Evolutionary conservation across 2,329 filamentous ascomycete genomes (phyloP), one percentile per base, ranked within the genome.

Genomic region (Aspergillus sergii): DNA sequence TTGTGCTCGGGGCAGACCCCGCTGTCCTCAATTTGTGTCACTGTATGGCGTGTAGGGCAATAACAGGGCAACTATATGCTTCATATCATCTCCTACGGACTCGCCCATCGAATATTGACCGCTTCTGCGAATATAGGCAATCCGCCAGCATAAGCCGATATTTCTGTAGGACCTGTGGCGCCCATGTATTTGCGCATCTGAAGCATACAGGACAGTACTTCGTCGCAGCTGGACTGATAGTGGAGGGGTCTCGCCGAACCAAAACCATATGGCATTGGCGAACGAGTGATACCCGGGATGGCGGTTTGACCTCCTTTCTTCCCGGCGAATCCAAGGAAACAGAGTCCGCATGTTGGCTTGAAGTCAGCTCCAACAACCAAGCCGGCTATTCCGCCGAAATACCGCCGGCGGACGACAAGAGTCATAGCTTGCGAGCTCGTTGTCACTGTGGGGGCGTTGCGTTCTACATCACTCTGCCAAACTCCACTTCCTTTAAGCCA

Each of bases 391-490:
- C 12, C 46, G 28, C 14, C 14, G 32, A 57, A 48, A 23, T 28
- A 50, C 23, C 30, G 28, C 11, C 32, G 46, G 39, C 50, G 5
- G n/a, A 16, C 48, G 39, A 54, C 48, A 63, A 69, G 16, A 66
- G 70, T 7, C 59, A 34, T 34, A 45, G 65, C 9, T 67, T 87
- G 11, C 75, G 78, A 54, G 84, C 80, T 5, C 74, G 76, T 65
- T 88, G 86, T 68, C 82, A 84, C 68, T 91, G 88, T 72, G 77
- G 80, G 5, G 82, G 80, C 2, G 80, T 91, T 14, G 72, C 80
- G 14, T 86, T 91, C 72, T 80, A 78, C 68, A 82, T 91, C 69
- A 84, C 83, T 5, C 83, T 82, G 3, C 89, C 89, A 0, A 79
- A 84, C 62, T 72, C 69, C 1, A 72, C 73, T 8, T 87, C 85